phyloP scores from a whole-genome alignment of 148 eudicot species.

The Drosera capensis region DNA sequence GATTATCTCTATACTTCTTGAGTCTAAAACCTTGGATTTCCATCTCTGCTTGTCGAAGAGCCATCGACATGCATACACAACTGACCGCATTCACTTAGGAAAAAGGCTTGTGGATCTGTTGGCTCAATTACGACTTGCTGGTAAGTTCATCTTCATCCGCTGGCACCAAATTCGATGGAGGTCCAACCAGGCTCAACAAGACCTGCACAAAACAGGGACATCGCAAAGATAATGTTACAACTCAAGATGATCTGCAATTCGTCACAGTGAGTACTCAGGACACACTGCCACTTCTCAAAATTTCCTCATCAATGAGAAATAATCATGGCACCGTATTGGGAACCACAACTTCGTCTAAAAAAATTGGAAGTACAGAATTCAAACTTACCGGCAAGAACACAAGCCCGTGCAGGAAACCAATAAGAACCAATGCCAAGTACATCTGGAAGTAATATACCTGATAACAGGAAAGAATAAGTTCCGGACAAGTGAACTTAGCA shows the following conservation, averaged over 20 bases:
- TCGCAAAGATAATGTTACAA: not conserved
- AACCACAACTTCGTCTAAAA: not conserved
- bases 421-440: slow-evolving; percentile 54
- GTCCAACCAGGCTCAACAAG: slow-evolving; percentile 47
- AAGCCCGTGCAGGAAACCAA: slow-evolving; percentile 64
- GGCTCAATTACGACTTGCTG: not conserved
- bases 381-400: slow-evolving; percentile 54
- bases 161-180: slow-evolving; percentile 18
- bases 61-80: too few species aligned
- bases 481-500: not conserved
- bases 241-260: not conserved
- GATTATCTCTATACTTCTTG: too few species aligned
- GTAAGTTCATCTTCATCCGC: not conserved
- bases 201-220: slow-evolving; percentile 27
- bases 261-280: not conserved
- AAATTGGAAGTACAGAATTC: not conserved
- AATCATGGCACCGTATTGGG: not conserved
- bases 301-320: not conserved
- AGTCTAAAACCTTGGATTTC: too few species aligned
- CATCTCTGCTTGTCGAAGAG: too few species aligned
- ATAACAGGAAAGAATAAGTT: slow-evolving; percentile 5
- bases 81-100: too few species aligned
- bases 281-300: not conserved
- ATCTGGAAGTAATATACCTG: slow-evolving; percentile 75
- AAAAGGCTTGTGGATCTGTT: too few species aligned